A percentile compares a stretch with the other conserved stretches of the same genome.
Conservation (phyloP, 495 filamentous ascomycete genomes). For the Clavariopsis aquatica region DNA sequence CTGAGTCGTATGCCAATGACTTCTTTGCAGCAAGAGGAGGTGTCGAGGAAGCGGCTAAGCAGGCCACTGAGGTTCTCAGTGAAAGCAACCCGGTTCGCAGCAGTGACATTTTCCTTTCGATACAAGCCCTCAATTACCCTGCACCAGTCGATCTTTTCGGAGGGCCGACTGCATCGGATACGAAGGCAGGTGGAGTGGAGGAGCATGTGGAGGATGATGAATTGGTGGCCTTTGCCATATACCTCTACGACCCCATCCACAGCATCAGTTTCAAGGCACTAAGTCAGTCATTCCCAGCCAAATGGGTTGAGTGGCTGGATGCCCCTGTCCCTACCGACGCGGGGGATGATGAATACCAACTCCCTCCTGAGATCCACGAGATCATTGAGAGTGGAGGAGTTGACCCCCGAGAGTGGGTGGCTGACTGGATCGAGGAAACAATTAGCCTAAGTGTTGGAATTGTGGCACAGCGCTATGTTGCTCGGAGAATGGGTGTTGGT, state of each 20-base stretch:
- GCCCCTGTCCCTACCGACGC: conserved; percentile 59
- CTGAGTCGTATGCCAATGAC: conserved; percentile 82
- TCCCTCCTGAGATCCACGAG: conserved; percentile 83
- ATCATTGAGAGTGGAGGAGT: conserved; percentile 87
- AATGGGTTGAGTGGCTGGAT: conserved; percentile 93
- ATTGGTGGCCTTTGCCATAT: conserved; percentile 80
- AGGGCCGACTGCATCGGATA: conserved; percentile 50
- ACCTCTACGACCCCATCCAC: conserved; percentile 91
- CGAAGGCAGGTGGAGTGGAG: conserved; percentile 54
- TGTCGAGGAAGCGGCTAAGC: conserved; percentile 74
- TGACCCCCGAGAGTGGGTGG: conserved; percentile 93
- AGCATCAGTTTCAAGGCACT: conserved; percentile 82
- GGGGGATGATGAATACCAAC: conserved; percentile 42
- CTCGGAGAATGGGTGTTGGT: conserved; percentile 91
- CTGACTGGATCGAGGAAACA: conserved; percentile 93
- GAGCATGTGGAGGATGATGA: conserved; percentile 56
- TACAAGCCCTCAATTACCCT: conserved; percentile 77
- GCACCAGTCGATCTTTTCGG: conserved; percentile 68
- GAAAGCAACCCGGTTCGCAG: conserved; percentile 87
- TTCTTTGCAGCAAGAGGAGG: conserved; percentile 77
- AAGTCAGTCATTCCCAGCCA: conserved; percentile 78
- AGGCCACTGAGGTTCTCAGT: conserved; percentile 69
- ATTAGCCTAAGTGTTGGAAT: conserved; percentile 78
- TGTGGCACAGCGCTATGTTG: conserved; percentile 95
- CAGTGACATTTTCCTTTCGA: conserved; percentile 90